Evolutionary conservation across 257 asterid genomes (phyloP), one percentile per base, ranked within the genome.

Genomic region (Ilex aquifolium): DNA sequence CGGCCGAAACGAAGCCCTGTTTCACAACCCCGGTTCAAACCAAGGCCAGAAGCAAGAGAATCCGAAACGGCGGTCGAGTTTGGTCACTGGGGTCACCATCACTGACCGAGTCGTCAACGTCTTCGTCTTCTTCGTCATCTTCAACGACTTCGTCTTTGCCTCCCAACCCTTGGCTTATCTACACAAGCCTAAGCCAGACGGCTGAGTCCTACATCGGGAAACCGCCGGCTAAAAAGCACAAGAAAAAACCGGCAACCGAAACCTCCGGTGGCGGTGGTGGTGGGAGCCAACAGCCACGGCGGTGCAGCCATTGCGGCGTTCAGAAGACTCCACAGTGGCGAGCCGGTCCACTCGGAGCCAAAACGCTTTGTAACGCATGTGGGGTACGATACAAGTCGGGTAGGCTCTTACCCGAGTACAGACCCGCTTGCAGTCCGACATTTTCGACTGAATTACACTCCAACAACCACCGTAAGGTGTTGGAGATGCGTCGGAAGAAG

Each of bases 241-340:
- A 69, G 62, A 78, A 46, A 59, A 79, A 72, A 57, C 31, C 66
- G 13, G 49, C 60, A n/a, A 36, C 13, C 6, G 42, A 31, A 31
- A 62, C 57, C 30, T 67, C 44, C 8, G 67, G 67, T 44, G 79
- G 70, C 7, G 78, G 57, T 1, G 72, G 55, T 10, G 62, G 62
- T 15, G 50, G 48, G 7, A 29, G 66, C 65, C 90, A 77, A 68
- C 90, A 77, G 73, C 75, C 93, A 32, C 65, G 97, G 70, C 77
- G 92, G 74, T 92, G 98, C 80, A 79, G 78, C 74, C 98, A 92
- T 46, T 92, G 98, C 76, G 95, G 95, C 49, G 95, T 87, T 13
- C 91, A 91, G 8, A 91, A 86, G 75, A 91, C 98, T 11, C 96
- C 98, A 16, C 98, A 91, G 79, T 91, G 98, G 98, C 77, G 96